Base-by-base conservation (phyloP, 495 filamentous ascomycete species). In the Aspergillus kassunensis region DNA sequence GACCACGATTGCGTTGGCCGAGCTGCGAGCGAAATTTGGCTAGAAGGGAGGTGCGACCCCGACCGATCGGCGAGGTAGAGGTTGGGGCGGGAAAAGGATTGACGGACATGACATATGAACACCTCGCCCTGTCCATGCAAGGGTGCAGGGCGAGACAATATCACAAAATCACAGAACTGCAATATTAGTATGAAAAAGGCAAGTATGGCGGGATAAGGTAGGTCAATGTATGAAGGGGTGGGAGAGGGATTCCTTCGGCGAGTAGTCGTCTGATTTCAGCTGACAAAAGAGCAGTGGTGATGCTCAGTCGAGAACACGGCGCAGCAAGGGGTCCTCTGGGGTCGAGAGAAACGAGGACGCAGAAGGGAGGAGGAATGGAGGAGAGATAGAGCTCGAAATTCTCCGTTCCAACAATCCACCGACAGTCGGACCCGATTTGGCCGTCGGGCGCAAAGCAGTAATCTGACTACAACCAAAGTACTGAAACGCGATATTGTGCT, bases 1-100 rank as follows among this genome's bases (percentile, higher is more conserved):
- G 73, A 63, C 83, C 84, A 60, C 89, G 87, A 55, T 86, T 77
- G 63, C 85, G 74, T 64, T 82, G 67, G 61, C 74, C 57, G 74
- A 91, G 80, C 19, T 83, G 80, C 20, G 76, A 77, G 36, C 78
- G 76, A 54, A 88, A 71, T 45, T 79, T 77, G 40, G 81, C 78
- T 25, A 86, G 63, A 54, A 87, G 55, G 44, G 77, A 81, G 59
- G 55, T 67, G 60, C 73, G 67, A 68, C 70, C 75, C 63, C 71
- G 70, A 65, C 67, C 62, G 60, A 64, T 61, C 64, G 69, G 61
- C 62, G 65, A 66, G 39, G 66, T 62, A 51, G 72, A 58, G 53
- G 69, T 49, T 51, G 62, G 59, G 57, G 61, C 51, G 58, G 63
- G 58, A 50, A 66, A 59, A 61, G 61, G 65, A 55, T 72, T 66